A percentile compares a stretch with the other conserved stretches of the same genome.
phyloP scores from a whole-genome alignment of 495 filamentous ascomycete genomes.

The Bathelium albidoporum region DNA sequence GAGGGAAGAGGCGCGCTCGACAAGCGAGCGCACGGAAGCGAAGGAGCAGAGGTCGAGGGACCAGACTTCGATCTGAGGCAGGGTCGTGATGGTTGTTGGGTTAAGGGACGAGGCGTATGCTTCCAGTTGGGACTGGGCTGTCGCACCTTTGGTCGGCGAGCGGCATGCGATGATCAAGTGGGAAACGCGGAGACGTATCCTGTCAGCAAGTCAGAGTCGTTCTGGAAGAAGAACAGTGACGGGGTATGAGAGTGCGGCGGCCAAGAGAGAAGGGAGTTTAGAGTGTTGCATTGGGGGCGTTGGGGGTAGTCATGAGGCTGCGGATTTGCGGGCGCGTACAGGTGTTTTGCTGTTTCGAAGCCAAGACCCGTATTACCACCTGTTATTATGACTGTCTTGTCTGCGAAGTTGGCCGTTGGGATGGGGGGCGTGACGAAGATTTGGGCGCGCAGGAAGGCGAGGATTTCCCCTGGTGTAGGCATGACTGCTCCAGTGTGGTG shows the following conservation, averaged over 20 bases:
- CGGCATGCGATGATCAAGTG: background rate
- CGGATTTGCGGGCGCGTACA: background rate
- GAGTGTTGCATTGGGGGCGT: background rate
- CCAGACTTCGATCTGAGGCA: slow-evolving; percentile 37
- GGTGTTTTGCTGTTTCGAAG: slow-evolving; percentile 10
- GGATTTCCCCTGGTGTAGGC: background rate
- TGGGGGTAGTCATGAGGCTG: background rate
- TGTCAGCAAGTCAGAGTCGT: background rate
- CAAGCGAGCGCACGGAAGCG: slow-evolving; percentile 38
- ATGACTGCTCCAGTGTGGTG: background rate
- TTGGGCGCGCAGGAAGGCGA: background rate
- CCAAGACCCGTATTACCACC: slow-evolving; percentile 17
- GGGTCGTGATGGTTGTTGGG: background rate
- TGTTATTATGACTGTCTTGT: slow-evolving; percentile 14
- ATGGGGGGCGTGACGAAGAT: slow-evolving; percentile 2
- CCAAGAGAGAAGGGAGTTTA: background rate
- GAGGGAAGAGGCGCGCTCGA: slow-evolving; percentile 31
- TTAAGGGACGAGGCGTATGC: background rate
- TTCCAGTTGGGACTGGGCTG: background rate
- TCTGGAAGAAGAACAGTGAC: background rate
- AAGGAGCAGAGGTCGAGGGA: slow-evolving; percentile 44
- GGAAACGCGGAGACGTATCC: background rate
- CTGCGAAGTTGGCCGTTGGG: slow-evolving; percentile 7
- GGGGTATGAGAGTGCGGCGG: background rate
- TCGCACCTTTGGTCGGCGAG: background rate